These are phyloP conservation scores for Trypanosoma conorhini DNA, from an alignment of 208 protist genomes.

Conservation along the genomic window DNA sequence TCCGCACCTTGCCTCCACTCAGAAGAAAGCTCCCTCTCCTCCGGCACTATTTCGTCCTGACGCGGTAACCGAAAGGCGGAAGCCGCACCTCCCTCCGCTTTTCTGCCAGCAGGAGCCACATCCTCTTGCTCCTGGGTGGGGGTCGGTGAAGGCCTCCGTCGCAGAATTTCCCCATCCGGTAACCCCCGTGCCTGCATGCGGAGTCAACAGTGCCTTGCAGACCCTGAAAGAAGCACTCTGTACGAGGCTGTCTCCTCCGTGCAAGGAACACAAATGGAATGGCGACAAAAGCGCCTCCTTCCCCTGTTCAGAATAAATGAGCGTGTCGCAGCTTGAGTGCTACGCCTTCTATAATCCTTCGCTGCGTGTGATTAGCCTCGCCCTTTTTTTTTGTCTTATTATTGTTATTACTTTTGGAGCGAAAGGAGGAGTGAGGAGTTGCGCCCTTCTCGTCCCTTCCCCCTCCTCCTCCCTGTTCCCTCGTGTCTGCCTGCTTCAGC, in stretches of 20 bases:
- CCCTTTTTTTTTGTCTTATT: background rate
- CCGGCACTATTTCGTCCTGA: background rate
- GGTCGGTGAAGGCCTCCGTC: background rate
- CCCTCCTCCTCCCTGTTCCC: background rate
- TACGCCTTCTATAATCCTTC: background rate
- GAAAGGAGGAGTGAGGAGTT: background rate
- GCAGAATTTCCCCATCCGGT: background rate
- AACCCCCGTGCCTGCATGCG: background rate
- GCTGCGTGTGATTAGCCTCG: background rate
- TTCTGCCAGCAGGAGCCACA: background rate
- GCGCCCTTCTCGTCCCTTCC: background rate
- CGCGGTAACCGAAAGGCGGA: background rate
- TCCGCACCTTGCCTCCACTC: background rate
- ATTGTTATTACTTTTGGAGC: too few species aligned
- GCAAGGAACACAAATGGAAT: too few species aligned
- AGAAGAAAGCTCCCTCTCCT: background rate
- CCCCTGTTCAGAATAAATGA: too few species aligned
- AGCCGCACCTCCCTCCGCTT: background rate
- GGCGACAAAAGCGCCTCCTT: too few species aligned
- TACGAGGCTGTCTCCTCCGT: too few species aligned
- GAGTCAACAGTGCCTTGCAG: too few species aligned
- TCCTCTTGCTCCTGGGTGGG: background rate
- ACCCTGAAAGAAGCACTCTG: too few species aligned
- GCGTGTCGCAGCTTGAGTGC: too few species aligned
- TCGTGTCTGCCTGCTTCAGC: background rate